Evolutionary conservation across 148 eudicot species (phyloP), one percentile per base, ranked within the genome.

Genomic region (Rhododendron mucronatum): DNA sequence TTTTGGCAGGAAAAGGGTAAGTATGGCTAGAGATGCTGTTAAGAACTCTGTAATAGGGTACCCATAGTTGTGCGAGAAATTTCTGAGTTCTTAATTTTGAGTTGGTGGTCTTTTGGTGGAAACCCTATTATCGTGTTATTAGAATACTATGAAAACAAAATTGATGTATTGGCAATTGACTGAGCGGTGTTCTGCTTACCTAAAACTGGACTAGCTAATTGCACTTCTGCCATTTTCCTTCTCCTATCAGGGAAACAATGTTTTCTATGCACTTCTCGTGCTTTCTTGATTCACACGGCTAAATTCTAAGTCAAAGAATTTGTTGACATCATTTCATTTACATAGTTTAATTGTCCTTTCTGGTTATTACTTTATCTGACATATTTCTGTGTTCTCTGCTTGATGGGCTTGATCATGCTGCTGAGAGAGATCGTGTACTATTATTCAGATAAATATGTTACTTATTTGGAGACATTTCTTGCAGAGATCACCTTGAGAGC

Each of bases 401-500:
- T 53, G 10, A 15, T 21, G 41, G 55, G 82, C 82, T 59, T 41
- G 73, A 57, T 26, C 74, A 55, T 35, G 44, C 35, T 35, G 39
- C 77, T 35, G 41, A 50, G 39, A 59, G 35, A 83, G 5, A 39
- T 23, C 28, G 7, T 80, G 5, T 26, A 41, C 45, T 45, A 73
- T 81, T 48, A n/a, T 71, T 51, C 63, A 47, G 45, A 26, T 30
- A 55, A 35, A 23, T 63, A 39, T 76, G 78, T 59, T 78, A 53
- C 23, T 59, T 11, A 51, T 30, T 83, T 35, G 51, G 73, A 1
- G 59, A 7, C 11, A 26, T 85, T 67, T 86, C 86, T 81, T 89
- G 83, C 59, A 97, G 99, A 92, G 96, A 94, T 92, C 91, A 93
- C 83, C 95, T 97, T 67, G 99, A 97, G 90, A 93, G 87, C 91